These are phyloP conservation scores for Solanum medicagineum DNA, from an alignment of 257 asterid species.

Conservation along the genomic window DNA sequence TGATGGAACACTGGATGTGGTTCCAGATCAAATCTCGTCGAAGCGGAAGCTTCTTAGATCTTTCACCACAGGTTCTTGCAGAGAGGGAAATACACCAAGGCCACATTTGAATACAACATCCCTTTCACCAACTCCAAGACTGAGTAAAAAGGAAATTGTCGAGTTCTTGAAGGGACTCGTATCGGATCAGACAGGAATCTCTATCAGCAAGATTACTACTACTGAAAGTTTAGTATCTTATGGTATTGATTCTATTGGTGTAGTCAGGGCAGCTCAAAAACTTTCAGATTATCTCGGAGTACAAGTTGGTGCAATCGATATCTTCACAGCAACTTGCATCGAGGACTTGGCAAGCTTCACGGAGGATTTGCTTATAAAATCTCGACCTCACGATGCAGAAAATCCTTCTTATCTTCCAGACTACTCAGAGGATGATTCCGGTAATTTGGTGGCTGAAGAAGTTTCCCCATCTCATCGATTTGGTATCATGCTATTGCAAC, in stretches of 20 bases:
- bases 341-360: constrained; percentile 70
- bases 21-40: constrained; percentile 29
- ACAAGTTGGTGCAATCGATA: constrained; percentile 83
- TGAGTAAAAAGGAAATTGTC: constrained; percentile 31
- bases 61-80: constrained; percentile 69
- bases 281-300: constrained; percentile 71
- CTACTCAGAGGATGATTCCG: constrained; percentile 18
- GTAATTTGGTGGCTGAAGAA: constrained; percentile 33
- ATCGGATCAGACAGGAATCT: constrained; percentile 58
- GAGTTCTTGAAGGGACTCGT: constrained; percentile 49
- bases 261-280: constrained; percentile 87
- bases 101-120: constrained; percentile 13
- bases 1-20: constrained; percentile 51
- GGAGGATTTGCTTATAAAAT: constrained; percentile 38
- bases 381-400: constrained; percentile 27
- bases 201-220: constrained; percentile 43
- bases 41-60: constrained; percentile 44
- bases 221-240: constrained; percentile 52
- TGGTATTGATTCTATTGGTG: constrained; percentile 93
- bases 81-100: constrained; percentile 65
- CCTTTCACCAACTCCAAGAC: constrained; percentile 13
- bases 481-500: constrained; percentile 28
- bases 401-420: constrained; percentile 13
- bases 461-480: constrained; percentile 32
- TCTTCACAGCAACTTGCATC: constrained; percentile 75